Evolutionary conservation across 1,139 yeast genomes (phyloP), one percentile per base, ranked within the genome.

Genomic region (Scheffersomyces insectosa): DNA sequence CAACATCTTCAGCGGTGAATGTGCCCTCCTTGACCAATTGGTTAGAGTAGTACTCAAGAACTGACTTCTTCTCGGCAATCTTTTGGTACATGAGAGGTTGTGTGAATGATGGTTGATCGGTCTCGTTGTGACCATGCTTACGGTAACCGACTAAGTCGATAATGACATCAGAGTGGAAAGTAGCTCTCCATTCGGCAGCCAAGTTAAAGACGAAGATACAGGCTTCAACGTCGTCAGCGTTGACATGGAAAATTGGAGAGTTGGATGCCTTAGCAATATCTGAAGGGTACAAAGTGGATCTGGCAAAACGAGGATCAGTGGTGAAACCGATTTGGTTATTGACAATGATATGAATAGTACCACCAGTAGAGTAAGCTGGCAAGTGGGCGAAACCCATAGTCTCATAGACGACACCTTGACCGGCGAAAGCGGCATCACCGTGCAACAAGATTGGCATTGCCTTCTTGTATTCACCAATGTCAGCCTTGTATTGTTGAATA

Each of bases 241-340:
- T 93, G 42, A 93, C 98, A 71, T 93, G 99, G 95, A 93, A 93
- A 61, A 93, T 90, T 53, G 99, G 99, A 25, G 98, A 97, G 64
- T 93, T 93, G 65, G 89, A 87, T 34, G 96, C 77, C 76, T 95
- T 95, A 58, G 98, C 99, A 63, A 95, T 81, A 74, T 93, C 99
- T 20, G 97, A 88, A 59, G 99, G 98, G 70, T 93, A 95, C 61
- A 95, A 93, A 39, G 99, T 93, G 29, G 99, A 93, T 77, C 99
- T 85, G 31, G 97, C 91, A 62, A 87, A 87, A 75, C 97, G 82
- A 56, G 99, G 99, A 68, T 93, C 98, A 41, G 99, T 93, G 53
- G 99, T 93, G 82, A 93, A 93, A 70, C 99, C 99, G 67, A 93
- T 93, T 79, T 93, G 99, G 76, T 93, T 93, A 73, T 95, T 95